phyloP scores from a whole-genome alignment of 2,329 filamentous ascomycete genomes.

The Fusarium floridanum region DNA sequence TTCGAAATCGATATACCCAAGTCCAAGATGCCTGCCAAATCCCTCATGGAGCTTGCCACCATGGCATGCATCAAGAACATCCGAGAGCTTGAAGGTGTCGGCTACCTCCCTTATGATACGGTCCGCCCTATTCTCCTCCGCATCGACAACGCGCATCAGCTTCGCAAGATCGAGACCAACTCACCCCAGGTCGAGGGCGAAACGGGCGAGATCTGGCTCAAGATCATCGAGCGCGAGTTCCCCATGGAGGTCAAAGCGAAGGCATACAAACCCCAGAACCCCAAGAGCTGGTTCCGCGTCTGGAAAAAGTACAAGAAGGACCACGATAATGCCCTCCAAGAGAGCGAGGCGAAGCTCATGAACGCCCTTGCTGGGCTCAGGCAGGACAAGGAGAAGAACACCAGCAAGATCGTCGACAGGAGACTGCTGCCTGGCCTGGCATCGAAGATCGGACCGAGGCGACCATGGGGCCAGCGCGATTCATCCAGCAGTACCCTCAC shows the following conservation, averaged over 20 bases:
- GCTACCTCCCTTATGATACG: slow-evolving; percentile 73
- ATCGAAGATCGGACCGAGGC: slow-evolving; percentile 51
- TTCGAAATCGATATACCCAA: neutral
- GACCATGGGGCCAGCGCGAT: slow-evolving; percentile 48
- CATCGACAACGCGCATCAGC: slow-evolving; percentile 79
- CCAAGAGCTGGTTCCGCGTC: slow-evolving; percentile 80
- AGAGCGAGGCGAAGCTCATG: slow-evolving; percentile 70
- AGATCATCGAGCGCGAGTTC: slow-evolving; percentile 84
- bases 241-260: slow-evolving; percentile 72
- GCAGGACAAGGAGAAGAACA: slow-evolving; percentile 68
- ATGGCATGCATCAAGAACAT: slow-evolving; percentile 67
- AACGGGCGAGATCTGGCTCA: slow-evolving; percentile 80
- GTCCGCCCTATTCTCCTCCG: slow-evolving; percentile 77
- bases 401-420: slow-evolving; percentile 68
- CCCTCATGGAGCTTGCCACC: slow-evolving; percentile 65
- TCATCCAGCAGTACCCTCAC: slow-evolving; percentile 51
- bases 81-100: slow-evolving; percentile 74
- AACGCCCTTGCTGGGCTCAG: slow-evolving; percentile 69
- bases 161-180: slow-evolving; percentile 79
- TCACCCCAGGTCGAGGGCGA: slow-evolving; percentile 82
- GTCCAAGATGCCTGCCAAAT: slow-evolving; percentile 57
- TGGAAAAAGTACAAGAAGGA: slow-evolving; percentile 77
- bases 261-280: slow-evolving; percentile 74
- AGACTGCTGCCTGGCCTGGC: slow-evolving; percentile 58
- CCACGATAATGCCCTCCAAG: slow-evolving; percentile 68